A percentile compares a stretch with the other conserved stretches of the same genome.
These are phyloP conservation scores for Leptographium flavum DNA, from an alignment of 2,329 filamentous ascomycete genomes.

Conservation along the genomic window DNA sequence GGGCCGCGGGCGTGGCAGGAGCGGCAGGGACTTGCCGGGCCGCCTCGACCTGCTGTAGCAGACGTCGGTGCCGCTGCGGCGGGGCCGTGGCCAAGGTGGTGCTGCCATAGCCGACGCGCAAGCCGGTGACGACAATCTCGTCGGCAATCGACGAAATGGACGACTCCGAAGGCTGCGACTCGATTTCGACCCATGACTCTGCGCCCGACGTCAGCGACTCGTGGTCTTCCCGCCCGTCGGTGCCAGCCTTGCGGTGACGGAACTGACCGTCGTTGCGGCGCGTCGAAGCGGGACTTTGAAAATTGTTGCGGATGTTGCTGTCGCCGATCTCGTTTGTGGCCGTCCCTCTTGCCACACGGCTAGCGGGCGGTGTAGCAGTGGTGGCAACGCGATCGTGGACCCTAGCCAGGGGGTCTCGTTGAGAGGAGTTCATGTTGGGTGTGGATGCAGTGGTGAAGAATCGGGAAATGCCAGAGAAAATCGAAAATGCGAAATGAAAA, in stretches of 20 bases:
- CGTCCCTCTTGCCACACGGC: constrained; percentile 4
- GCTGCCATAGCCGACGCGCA: constrained; percentile 56
- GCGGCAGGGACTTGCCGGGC: not conserved
- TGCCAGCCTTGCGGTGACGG: not conserved
- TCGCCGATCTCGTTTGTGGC: too few relatives aligned
- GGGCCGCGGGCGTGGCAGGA: not conserved
- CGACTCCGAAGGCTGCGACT: constrained; percentile 84
- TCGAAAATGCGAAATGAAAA: not conserved
- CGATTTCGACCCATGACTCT: constrained; percentile 96
- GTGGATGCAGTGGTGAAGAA: not conserved
- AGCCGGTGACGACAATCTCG: constrained; percentile 80
- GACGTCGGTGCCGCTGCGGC: constrained; percentile 40
- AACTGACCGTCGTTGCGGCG: constrained; percentile 21
- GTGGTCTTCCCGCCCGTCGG: not conserved
- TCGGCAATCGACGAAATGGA: constrained; percentile 76
- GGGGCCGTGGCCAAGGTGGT: constrained; percentile 29
- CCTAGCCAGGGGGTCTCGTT: constrained; percentile 5
- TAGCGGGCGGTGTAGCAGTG: constrained; percentile 1
- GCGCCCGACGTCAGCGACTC: constrained; percentile 15
- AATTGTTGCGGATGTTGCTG: not conserved
- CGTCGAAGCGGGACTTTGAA: not conserved
- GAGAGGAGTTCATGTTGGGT: constrained; percentile 2
- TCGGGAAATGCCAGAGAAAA: too few relatives aligned
- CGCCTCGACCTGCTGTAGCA: constrained; percentile 21
- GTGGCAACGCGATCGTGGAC: constrained; percentile 1